Evolutionary conservation across 2,329 filamentous ascomycete species (phyloP), one percentile per base, ranked within the genome.

Genomic region (Fusarium pseudograminearum): DNA sequence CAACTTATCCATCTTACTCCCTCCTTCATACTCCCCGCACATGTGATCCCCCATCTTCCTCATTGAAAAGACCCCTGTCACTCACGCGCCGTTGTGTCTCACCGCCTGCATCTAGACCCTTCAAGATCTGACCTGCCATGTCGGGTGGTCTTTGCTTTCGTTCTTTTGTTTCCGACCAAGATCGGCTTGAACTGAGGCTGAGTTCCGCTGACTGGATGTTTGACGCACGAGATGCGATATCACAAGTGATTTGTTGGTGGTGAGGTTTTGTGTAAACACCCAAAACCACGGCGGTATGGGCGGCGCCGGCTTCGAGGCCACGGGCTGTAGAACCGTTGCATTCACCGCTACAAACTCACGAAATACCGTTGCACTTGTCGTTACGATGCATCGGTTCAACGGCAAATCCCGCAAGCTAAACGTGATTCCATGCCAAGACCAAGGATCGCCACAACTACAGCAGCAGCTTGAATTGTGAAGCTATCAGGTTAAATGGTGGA

Each of bases 41-140:
- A 48, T 48, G 41, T 38, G 52, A 55, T 47, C n/a, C 31, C 50
- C 28, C 41, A n/a, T 28, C 50, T 12, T 47, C 45, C 5, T 36
- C 16, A 64, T 64, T 40, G 44, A 28, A 20, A 24, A 30, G 38
- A 28, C 4, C 46, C 24, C 12, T 46, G 41, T 20, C 50, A 62
- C 54, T 70, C 67, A 70, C 67, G 62, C 67, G 67, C 62, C 38
- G 16, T 52, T 47, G 30, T 67, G 62, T 70, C 65, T 69, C 67
- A 70, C 67, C 66, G 66, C 67, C 38, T 20, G 31, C 47, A 24
- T 58, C 61, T 34, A 47, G 57, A 44, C 36, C 48, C 36, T 52
- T 41, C 33, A 28, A 52, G n/a, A 41, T 52, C 48, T 30, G 34
- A 52, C 36, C 20, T 20, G 41, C 12, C 24, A 44, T 44, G 41